Evolutionary conservation across 2,329 filamentous ascomycete species (phyloP).

Genomic region (Pseudocercospora pini-densiflorae): DNA sequence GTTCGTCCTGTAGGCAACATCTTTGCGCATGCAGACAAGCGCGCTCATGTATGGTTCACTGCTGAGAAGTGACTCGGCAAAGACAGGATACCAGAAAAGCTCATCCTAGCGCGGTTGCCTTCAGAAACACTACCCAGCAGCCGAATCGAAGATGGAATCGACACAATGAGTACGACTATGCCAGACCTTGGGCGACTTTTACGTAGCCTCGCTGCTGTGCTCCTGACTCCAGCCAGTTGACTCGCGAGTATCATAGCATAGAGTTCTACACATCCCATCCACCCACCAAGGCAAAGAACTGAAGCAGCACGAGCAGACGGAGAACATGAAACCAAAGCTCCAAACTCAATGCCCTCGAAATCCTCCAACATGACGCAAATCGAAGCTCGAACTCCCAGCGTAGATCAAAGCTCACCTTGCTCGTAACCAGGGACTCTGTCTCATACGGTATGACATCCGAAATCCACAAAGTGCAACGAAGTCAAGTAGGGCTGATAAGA

Average conservation of each 20-base stretch:
- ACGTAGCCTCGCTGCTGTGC: not conserved
- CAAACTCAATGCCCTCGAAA: not conserved
- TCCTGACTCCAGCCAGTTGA: not conserved
- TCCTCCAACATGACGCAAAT: not conserved
- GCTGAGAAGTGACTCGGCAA: not conserved
- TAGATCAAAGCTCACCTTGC: constrained; percentile 1
- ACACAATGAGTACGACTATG: not conserved
- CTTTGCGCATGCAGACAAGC: not conserved
- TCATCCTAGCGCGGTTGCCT: not conserved
- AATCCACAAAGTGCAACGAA: not conserved
- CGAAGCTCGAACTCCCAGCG: not conserved
- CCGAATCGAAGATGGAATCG: not conserved
- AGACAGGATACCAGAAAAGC: not conserved
- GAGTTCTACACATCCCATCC: not conserved
- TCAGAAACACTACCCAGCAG: not conserved
- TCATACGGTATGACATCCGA: not conserved
- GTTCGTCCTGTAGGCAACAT: not conserved
- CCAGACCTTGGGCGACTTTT: not conserved
- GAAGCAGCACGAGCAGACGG: not conserved
- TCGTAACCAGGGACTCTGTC: not conserved
- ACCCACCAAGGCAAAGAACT: not conserved
- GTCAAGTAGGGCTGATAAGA: not conserved
- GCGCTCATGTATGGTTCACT: not conserved
- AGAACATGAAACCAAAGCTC: not conserved
- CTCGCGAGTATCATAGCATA: not conserved